Percentiles rank a stretch among this genome's conserved stretches.
Conservation (phyloP, 1,284 basidiomycete genomes). For the Sparassis latifolia region DNA sequence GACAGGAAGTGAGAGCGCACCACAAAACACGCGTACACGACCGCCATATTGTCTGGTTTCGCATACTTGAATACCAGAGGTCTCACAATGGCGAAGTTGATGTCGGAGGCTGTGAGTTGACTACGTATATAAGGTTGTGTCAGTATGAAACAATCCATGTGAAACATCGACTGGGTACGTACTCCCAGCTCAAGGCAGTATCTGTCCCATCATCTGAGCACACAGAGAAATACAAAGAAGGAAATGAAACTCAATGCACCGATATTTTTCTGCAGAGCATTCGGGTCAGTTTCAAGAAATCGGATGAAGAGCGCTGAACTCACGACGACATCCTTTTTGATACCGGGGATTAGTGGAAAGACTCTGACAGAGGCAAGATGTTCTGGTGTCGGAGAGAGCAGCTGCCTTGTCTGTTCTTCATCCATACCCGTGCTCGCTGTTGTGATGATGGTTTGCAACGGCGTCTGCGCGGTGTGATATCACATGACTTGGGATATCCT, state of each 20-base stretch:
- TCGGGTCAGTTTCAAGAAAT: not conserved
- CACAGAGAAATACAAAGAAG: slow-evolving; percentile 9
- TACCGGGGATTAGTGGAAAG: slow-evolving; percentile 66
- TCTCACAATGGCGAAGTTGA: slow-evolving; percentile 79
- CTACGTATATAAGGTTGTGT: slow-evolving; percentile 26
- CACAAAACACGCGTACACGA: slow-evolving; percentile 71
- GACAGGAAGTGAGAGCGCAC: slow-evolving; percentile 49
- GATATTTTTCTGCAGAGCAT: slow-evolving; percentile 38
- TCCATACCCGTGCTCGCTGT: slow-evolving; percentile 13
- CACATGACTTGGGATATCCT: too few relatives aligned
- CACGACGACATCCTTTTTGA: slow-evolving; percentile 66
- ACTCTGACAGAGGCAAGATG: slow-evolving; percentile 57
- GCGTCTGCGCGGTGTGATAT: too few relatives aligned
- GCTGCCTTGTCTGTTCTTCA: slow-evolving; percentile 20
- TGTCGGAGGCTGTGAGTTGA: slow-evolving; percentile 75
- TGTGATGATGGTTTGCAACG: too few relatives aligned
- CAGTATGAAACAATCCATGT: not conserved
- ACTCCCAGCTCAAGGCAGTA: slow-evolving; percentile 78
- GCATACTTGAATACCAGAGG: slow-evolving; percentile 80
- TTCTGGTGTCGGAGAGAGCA: slow-evolving; percentile 52
- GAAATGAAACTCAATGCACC: slow-evolving; percentile 16
- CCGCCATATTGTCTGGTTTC: slow-evolving; percentile 62
- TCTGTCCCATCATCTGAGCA: slow-evolving; percentile 38
- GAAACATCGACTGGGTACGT: slow-evolving; percentile 5
- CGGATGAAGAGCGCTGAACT: slow-evolving; percentile 22